phyloP scores from a whole-genome alignment of 805 yeast species.

The Candida mattraensis region DNA sequence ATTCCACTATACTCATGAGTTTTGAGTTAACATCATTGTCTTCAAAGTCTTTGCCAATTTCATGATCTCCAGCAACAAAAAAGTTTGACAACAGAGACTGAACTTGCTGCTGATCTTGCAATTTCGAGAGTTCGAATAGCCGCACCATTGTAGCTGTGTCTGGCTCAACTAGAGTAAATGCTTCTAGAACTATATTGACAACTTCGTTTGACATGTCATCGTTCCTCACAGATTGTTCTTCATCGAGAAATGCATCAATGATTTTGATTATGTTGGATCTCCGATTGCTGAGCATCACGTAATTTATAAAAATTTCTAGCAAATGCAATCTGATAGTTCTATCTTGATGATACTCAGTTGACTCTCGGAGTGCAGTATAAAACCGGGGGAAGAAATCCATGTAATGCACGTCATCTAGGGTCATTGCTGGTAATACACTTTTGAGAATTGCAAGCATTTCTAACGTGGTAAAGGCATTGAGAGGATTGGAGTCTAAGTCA shows the following conservation, averaged over 20 bases:
- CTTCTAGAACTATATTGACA: conserved; percentile 31
- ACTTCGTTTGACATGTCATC: conserved; percentile 24
- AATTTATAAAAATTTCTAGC: conserved; percentile 35
- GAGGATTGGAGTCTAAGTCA: conserved; percentile 27
- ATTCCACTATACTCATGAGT: conserved; percentile 19
- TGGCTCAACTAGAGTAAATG: conserved; percentile 28
- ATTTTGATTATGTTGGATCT: conserved; percentile 24
- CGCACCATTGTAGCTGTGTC: conserved; percentile 29
- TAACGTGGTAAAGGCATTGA: conserved; percentile 20
- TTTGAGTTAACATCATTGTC: conserved; percentile 26
- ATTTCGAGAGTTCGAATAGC: conserved; percentile 21
- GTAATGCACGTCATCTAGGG: conserved; percentile 27
- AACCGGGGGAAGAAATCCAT: conserved; percentile 36
- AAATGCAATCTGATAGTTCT: conserved; percentile 27
- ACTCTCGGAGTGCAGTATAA: conserved; percentile 30
- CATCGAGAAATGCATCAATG: conserved; percentile 30
- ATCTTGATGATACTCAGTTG: conserved; percentile 23
- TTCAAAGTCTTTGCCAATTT: conserved; percentile 28
- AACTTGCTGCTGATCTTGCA: conserved; percentile 11
- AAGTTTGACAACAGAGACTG: conserved; percentile 21
- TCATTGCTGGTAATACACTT: conserved; percentile 30
- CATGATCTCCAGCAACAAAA: conserved; percentile 31
- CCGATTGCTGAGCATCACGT: conserved; percentile 31
- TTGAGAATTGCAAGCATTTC: conserved; percentile 26
- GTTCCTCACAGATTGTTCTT: conserved; percentile 19